A percentile compares a stretch with the other conserved stretches of the same genome.
phyloP scores from a whole-genome alignment of 371 early-diverging fungal genomes.

The Fennellomyces sp. region DNA sequence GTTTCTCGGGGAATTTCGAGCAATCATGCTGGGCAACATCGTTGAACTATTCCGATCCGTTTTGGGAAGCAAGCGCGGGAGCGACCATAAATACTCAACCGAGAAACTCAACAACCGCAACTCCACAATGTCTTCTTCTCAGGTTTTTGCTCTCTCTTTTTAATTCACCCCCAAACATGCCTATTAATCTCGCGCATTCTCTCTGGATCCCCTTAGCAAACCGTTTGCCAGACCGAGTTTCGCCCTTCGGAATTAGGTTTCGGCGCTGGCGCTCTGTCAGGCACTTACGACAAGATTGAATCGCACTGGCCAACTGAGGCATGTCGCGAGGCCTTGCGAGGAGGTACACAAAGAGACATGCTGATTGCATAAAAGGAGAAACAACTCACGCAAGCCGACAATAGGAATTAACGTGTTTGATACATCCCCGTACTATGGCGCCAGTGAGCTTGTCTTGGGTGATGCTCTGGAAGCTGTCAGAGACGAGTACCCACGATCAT shows the following conservation, averaged over 20 bases:
- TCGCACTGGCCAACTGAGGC: conserved; percentile 53
- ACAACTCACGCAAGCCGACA: too few relatives aligned
- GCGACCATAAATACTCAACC: too few relatives aligned
- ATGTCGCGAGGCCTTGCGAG: conserved; percentile 50
- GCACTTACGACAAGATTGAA: conserved; percentile 54
- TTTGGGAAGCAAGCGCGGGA: too few relatives aligned
- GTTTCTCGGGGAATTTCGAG: too few relatives aligned
- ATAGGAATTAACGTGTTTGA: conserved; percentile 77
- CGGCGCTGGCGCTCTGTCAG: conserved; percentile 62
- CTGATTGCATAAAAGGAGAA: too few relatives aligned
- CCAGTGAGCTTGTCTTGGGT: conserved; percentile 74
- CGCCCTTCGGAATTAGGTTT: conserved; percentile 49
- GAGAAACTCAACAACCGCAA: too few relatives aligned
- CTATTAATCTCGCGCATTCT: too few relatives aligned
- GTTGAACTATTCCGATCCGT: too few relatives aligned
- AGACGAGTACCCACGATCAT: conserved; percentile 61
- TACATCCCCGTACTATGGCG: conserved; percentile 80
- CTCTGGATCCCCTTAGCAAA: conserved; percentile 1
- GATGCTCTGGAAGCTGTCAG: conserved; percentile 56
- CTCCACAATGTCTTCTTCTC: too few relatives aligned
- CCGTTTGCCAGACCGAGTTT: conserved; percentile 41
- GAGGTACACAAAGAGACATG: conserved; percentile 22
- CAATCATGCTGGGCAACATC: too few relatives aligned
- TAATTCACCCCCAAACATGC: too few relatives aligned
- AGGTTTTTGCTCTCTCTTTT: too few relatives aligned